Conservation (phyloP, 2,329 filamentous ascomycete genomes). For the Alternaria longipes region DNA sequence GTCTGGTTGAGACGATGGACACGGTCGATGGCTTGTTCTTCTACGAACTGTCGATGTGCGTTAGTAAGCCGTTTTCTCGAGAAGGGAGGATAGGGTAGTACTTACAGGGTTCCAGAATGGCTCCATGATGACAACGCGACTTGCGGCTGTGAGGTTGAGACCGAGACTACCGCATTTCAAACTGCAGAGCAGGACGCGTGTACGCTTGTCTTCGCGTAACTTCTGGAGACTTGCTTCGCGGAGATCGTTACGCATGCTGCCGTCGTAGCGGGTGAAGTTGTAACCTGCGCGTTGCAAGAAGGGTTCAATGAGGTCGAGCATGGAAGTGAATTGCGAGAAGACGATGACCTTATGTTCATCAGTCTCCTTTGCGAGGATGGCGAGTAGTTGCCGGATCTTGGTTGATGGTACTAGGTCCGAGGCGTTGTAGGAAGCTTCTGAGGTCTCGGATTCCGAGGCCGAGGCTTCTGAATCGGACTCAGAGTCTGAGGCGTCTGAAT, state of each 20-base stretch:
- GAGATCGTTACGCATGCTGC: slow-evolving; percentile 90
- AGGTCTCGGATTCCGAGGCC: slow-evolving; percentile 54
- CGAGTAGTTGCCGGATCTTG: slow-evolving; percentile 87
- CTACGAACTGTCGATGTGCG: slow-evolving; percentile 73
- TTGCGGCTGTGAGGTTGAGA: slow-evolving; percentile 92
- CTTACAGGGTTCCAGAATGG: slow-evolving; percentile 96
- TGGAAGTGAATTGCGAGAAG: slow-evolving; percentile 97
- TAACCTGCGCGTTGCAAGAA: slow-evolving; percentile 81
- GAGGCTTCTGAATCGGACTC: slow-evolving; percentile 46
- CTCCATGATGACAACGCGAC: slow-evolving; percentile 91
- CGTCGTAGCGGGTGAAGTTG: slow-evolving; percentile 89
- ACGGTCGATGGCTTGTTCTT: slow-evolving; percentile 98
- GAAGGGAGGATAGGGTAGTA: not conserved
- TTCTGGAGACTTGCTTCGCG: slow-evolving; percentile 85
- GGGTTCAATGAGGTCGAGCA: slow-evolving; percentile 95
- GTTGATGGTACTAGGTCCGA: slow-evolving; percentile 74
- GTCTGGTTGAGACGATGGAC: slow-evolving; percentile 99
- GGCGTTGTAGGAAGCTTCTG: slow-evolving; percentile 53
- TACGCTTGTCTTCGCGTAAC: slow-evolving; percentile 77
- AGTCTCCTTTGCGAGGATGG: slow-evolving; percentile 81
- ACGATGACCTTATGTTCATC: slow-evolving; percentile 94
- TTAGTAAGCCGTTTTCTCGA: not conserved
- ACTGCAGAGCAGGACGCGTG: slow-evolving; percentile 87
- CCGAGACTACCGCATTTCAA: slow-evolving; percentile 93
- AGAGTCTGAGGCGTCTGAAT: slow-evolving; percentile 39